Evolutionary conservation across 768 basidiomycete genomes (phyloP), one percentile per base, ranked within the genome.

Genomic region (Pulveroboletus ravenelii): DNA sequence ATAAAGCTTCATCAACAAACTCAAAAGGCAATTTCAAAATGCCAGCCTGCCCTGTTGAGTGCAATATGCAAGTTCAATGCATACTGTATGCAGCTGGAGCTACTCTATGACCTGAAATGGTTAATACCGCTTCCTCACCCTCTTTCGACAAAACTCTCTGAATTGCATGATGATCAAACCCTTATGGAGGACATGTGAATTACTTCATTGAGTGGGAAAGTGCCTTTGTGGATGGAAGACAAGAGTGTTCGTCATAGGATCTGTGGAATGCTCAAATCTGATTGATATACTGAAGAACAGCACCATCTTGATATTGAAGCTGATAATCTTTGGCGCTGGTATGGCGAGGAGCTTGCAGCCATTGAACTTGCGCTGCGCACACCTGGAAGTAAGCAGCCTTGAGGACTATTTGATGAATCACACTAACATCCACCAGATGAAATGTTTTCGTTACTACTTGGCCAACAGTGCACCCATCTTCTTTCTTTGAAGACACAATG

Each of bases 371-470:
- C 32, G 3, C 3, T 48, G 40, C 31, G 7, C 1, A 34, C 25
- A 3, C 6, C 47, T 1, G 8, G 25, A 8, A 70, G 58, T 48
- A 14, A 25, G 38, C 30, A 18, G 13, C 37, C 5, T 20, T 20
- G 37, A 38, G 25, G 1, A 38, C 3, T 3, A 38, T 38, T 20
- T 2, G 3, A 38, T 18, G 37, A 38, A 38, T 20, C 12, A 38
- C 3, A 5, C 18, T 38, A 38, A 38, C 37, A 6, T 12, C 10
- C 18, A 38, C 17, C 18, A 38, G 37, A 38, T 20, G 37, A 18
- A 10, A 38, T 38, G 37, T 38, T 38, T 38, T 38, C 37, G 3
- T 13, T 38, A 13, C 13, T 38, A 38, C 37, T 38, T 20, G 37
- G 18, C 18, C 37, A 38, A 13, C 18, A 10, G 5, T 10, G 12